Base-by-base conservation (phyloP, 169 alveolate genomes). In the Theileria annulata region DNA sequence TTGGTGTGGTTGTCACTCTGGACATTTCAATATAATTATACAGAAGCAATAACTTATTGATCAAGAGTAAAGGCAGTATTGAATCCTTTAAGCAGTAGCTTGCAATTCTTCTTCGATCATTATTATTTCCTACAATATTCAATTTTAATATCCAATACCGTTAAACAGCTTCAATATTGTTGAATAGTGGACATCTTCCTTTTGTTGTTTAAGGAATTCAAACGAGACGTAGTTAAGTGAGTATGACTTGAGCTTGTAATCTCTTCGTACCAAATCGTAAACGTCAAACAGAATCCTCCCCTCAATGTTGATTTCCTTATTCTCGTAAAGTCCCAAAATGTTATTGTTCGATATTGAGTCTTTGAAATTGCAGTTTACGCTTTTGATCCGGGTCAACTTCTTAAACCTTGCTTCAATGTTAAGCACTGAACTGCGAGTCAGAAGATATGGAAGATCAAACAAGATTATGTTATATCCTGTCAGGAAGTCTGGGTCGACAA, bases 11-110 rank as follows among this genome's bases (percentile, higher is more conserved):
- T 0, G 99, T 98, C 28, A 98, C 99, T 68, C 99, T 86, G 17
- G 99, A 98, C 99, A 98, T 98, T 92, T 98, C 99, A 54, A 98
- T 95, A 77, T 96, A 96, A 90, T 98, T 98, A 91, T 93, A 97
- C 79, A 98, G 78, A 69, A 98, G 95, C 89, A 96, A 91, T 54
- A 98, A 93, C 66, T 97, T 96, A 80, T 97, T 98, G 93, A 98
- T 95, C 30, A 98, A 93, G 73, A 96, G 93, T 73, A 98, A 84
- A 12, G 99, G 99, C 66, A 98, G 92, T 31, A 95, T 82, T 2
- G 99, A 97, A 85, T 98, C 99, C 93, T 98, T 98, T 77, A 98
- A 92, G 88, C 99, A 98, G 93, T 98, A 98, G 35, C 98, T 96
- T 49, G 99, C 99, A 27, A 98, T 87, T 80, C 99, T 95, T 60